Base-by-base conservation (phyloP, 345 rosid species). In the Melastoma malabathricum region DNA sequence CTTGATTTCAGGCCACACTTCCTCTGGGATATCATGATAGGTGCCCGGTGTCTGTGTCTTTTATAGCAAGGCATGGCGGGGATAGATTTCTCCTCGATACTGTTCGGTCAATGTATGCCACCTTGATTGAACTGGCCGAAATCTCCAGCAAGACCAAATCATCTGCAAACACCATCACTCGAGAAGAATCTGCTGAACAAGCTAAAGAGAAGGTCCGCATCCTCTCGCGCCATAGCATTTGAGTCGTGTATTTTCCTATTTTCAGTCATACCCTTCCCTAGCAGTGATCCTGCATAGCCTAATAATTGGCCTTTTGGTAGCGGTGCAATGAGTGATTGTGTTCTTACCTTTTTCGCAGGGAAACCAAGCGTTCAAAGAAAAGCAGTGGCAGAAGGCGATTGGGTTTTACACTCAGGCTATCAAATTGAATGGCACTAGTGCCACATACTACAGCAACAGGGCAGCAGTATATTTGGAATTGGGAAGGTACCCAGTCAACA, bases 381-480 rank as follows among this genome's bases (percentile, higher is more conserved):
- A 68, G 57, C 89, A 73, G 27, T 88, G 84, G 95, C 88, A 51
- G 73, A 93, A 81, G 70, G 97, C 99, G 39, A 72, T 81, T 47
- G 65, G 79, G 57, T 76, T 70, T 48, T 93, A 93, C 65, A 75
- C 86, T 0, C 95, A 93, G 59, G 99, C 99, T 65, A 81, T 93
- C 67, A 93, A 71, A 68, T 80, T 88, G 39, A 79, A 58, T 47
- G 81, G 69, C 39, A 81, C 64, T 49, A 93, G 78, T 66, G 97
- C 99, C 50, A 93, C 94, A 5, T 93, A 85, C 60, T 93, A 83
- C 65, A 79, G 81, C 59, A 93, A 93, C 74, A 79, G 99, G 75
- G 94, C 97, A 59, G 99, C 99, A 53, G 97, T 97, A 29, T 81
- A 83, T 73, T 95, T 93, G 55, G 97, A 72, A 65, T 23, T 75